phyloP scores from a whole-genome alignment of 495 filamentous ascomycete species.

The Aspergillus olivimuriae region DNA sequence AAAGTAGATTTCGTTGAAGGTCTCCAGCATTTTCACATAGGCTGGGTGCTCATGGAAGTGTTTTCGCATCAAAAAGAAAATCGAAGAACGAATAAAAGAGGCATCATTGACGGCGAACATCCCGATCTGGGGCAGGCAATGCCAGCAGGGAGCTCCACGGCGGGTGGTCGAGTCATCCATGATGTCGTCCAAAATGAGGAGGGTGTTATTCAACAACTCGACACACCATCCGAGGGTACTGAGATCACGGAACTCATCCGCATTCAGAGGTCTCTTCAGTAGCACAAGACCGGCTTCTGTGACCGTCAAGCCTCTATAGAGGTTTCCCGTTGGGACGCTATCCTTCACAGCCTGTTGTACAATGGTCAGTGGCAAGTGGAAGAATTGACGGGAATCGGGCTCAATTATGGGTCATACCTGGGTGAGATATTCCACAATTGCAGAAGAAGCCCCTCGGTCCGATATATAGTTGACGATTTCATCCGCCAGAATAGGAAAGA shows the following conservation, averaged over 20 bases:
- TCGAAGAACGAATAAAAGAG: slow-evolving; percentile 73
- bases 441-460: neutral
- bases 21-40: slow-evolving; percentile 73
- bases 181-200: slow-evolving; percentile 89
- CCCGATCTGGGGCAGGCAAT: slow-evolving; percentile 68
- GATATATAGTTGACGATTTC: neutral
- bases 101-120: slow-evolving; percentile 89
- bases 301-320: slow-evolving; percentile 88
- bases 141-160: slow-evolving; percentile 84
- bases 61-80: slow-evolving; percentile 74
- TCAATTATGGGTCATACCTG: neutral
- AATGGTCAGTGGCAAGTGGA: neutral
- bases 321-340: slow-evolving; percentile 63
- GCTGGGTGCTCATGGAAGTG: slow-evolving; percentile 66
- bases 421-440: neutral
- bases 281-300: slow-evolving; percentile 72
- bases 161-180: slow-evolving; percentile 83
- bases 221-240: slow-evolving; percentile 82
- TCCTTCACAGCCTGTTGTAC: neutral
- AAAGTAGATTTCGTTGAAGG: slow-evolving; percentile 77
- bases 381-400: neutral
- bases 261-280: slow-evolving; percentile 53
- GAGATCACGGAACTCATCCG: slow-evolving; percentile 64
- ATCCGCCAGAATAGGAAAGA: neutral
- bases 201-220: slow-evolving; percentile 85